A percentile compares a stretch with the other conserved stretches of the same genome.
These are phyloP conservation scores for Colletotrichum magnum DNA, from an alignment of 2,329 filamentous ascomycete species.

Conservation along the genomic window DNA sequence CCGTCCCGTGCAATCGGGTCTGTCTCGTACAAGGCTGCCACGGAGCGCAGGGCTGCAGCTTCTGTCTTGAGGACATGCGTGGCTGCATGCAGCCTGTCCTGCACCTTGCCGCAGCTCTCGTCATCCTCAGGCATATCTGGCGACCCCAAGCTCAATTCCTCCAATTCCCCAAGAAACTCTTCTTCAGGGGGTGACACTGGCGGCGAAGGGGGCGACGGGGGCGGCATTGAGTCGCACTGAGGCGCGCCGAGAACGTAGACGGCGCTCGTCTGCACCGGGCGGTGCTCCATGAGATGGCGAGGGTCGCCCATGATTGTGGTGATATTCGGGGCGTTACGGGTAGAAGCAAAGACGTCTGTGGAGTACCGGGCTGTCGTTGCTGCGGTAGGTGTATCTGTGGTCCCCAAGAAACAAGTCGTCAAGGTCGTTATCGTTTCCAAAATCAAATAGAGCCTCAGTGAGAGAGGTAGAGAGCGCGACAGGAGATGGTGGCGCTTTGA, in stretches of 20 bases:
- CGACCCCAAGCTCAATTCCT: constrained; percentile 39
- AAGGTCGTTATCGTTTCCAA: constrained; percentile 27
- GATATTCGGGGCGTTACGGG: background rate
- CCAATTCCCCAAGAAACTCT: constrained; percentile 34
- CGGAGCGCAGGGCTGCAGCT: constrained; percentile 79
- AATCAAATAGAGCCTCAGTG: background rate
- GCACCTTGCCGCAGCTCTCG: constrained; percentile 37
- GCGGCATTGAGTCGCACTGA: constrained; percentile 57
- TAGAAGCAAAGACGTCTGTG: background rate
- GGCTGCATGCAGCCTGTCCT: constrained; percentile 70
- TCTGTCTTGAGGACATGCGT: constrained; percentile 91
- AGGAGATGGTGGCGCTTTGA: background rate
- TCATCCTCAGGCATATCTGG: constrained; percentile 42
- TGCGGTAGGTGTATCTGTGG: background rate
- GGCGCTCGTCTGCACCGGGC: constrained; percentile 66
- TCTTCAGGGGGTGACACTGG: constrained; percentile 39
- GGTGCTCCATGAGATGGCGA: constrained; percentile 47
- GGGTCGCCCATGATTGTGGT: constrained; percentile 35
- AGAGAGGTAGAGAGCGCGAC: too few relatives aligned
- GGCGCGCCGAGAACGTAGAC: constrained; percentile 61
- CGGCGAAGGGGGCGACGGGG: constrained; percentile 66
- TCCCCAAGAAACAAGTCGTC: constrained; percentile 7
- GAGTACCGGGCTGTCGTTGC: background rate
- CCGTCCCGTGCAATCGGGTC: constrained; percentile 76
- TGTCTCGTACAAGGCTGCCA: constrained; percentile 83